These are phyloP conservation scores for Saccharomycopsis schoenii DNA, from an alignment of 805 yeast genomes.

Conservation along the genomic window DNA sequence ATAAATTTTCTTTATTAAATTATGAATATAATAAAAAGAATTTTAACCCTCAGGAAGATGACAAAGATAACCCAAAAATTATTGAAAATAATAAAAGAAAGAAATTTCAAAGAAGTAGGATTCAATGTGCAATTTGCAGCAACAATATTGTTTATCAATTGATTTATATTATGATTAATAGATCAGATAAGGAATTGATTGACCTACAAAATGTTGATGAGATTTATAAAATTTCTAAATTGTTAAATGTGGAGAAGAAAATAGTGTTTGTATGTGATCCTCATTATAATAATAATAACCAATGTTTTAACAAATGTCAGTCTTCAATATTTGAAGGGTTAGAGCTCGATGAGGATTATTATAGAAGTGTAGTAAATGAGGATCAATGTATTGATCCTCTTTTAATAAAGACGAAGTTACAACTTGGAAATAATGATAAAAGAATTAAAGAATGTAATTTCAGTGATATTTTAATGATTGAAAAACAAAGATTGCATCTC, in stretches of 20 bases:
- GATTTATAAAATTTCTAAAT: background rate
- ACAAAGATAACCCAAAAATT: background rate
- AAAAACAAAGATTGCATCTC: constrained; percentile 2
- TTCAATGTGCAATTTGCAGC: constrained; percentile 10
- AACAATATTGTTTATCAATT: constrained; percentile 3
- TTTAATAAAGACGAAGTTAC: background rate
- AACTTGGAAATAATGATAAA: background rate
- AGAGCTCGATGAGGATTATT: constrained; percentile 17
- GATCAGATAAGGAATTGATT: constrained; percentile 12
- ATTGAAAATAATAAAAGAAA: background rate
- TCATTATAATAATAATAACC: background rate
- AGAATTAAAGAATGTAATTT: background rate
- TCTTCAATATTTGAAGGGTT: constrained; percentile 8
- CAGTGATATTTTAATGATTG: constrained; percentile 7
- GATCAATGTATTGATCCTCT: background rate
- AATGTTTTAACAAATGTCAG: constrained; percentile 9
- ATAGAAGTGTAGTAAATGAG: background rate
- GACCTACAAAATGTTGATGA: constrained; percentile 12
- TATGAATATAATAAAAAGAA: constrained; percentile 5
- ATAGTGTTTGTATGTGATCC: constrained; percentile 13
- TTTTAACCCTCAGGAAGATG: background rate
- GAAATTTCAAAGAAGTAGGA: constrained; percentile 4
- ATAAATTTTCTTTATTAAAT: constrained; percentile 11
- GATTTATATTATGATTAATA: constrained; percentile 11
- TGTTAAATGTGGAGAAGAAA: constrained; percentile 13